phyloP scores from a whole-genome alignment of 495 filamentous ascomycete species.

The Neurospora hispaniola region DNA sequence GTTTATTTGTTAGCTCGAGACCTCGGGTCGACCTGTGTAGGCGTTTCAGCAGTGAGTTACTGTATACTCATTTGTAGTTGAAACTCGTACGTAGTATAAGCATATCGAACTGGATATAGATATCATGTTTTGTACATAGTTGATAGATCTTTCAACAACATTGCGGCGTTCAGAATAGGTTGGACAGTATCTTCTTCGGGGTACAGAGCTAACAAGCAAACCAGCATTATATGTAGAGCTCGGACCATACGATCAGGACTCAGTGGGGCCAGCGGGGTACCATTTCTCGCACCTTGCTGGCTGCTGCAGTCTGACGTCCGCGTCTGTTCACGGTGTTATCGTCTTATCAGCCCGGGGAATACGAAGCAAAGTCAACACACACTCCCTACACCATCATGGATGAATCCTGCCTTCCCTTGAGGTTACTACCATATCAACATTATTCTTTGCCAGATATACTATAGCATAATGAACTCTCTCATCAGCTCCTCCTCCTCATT shows the following conservation, averaged over 20 bases:
- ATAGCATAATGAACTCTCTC: background rate
- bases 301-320: background rate
- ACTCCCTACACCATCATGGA: background rate
- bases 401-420: background rate
- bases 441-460: background rate
- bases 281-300: background rate
- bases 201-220: too few relatives aligned
- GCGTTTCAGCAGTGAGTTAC: too few relatives aligned
- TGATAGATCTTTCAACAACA: too few relatives aligned
- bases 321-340: background rate
- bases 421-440: background rate
- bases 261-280: background rate
- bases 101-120: too few relatives aligned
- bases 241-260: background rate
- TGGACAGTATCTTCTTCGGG: too few relatives aligned
- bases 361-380: background rate
- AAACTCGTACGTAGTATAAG: too few relatives aligned
- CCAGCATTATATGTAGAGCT: too few relatives aligned
- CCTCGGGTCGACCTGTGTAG: too few relatives aligned
- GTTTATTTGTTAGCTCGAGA: too few relatives aligned
- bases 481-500: background rate
- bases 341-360: background rate
- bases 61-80: too few relatives aligned
- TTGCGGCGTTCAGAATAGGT: too few relatives aligned
- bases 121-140: too few relatives aligned